Base-by-base conservation (phyloP, 192 early-diverging fungal genomes). In the Backusella tuberculispora region DNA sequence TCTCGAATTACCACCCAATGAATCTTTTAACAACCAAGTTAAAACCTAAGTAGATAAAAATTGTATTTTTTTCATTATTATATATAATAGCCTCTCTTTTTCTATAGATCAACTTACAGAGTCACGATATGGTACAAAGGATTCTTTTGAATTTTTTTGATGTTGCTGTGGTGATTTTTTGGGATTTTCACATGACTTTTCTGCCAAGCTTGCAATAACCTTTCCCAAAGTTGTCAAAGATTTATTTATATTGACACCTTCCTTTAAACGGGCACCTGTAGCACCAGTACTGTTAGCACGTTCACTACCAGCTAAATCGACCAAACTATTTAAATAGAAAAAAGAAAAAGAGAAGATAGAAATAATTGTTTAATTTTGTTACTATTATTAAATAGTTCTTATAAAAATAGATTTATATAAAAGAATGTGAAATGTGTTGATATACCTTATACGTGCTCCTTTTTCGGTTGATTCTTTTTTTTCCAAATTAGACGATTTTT, bases 221-320 rank as follows among this genome's bases (percentile, higher is more conserved):
- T 98, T 98, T 6, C 97, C 97, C 41, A 98, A 83, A 0, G 95
- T 92, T 0, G 95, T 95, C 41, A 98, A 78, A 24, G 93, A 95
- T 81, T 95, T 94, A 83, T 98, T 98, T 86, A 98, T 98, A 66
- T 95, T 95, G 5, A 93, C 93, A n/a, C 95, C 97, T 82, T 98
- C 97, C 72, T 93, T 95, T 6, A 97, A 79, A 9, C 96, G 88
- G 63, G 78, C 76, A 4, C 97, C 97, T 4, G 93, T 92, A 1
- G 94, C 94, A 71, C 92, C 92, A 6, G 97, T 96, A 29, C 91
- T 79, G 73, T 92, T 90, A 4, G 95, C 94, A 21, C 97, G 90
- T 80, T 98, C 97, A 82, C 92, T 93, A 70, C 97, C 97, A 8
- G 97, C 97, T 50, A 98, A 83, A 87, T 98, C 96, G 0, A 98